Evolutionary conservation across 495 filamentous ascomycete species (phyloP).

Genomic region (Jackrogersella minutella): DNA sequence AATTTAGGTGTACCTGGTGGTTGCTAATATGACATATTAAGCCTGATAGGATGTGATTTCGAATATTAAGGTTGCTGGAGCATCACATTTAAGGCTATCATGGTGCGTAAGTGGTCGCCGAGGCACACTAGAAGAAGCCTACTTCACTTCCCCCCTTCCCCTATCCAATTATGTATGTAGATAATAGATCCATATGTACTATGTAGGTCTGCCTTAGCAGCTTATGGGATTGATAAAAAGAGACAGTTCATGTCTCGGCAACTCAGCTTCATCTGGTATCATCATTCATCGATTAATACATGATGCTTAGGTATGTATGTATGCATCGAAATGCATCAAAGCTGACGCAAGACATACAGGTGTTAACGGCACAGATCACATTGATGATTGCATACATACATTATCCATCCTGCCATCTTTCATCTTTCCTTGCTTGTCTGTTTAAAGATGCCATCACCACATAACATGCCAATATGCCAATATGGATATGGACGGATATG

Average conservation of each 20-base stretch:
- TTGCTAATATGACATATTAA: constrained; percentile 16
- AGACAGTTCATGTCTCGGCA: neutral
- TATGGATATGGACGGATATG: too few species aligned
- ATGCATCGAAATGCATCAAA: constrained; percentile 4
- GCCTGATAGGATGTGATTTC: constrained; percentile 17
- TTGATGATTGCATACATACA: neutral
- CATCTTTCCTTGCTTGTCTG: too few species aligned
- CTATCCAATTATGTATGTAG: neutral
- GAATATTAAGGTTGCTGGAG: constrained; percentile 35
- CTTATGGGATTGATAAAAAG: neutral
- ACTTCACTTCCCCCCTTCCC: neutral
- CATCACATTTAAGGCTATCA: constrained; percentile 8
- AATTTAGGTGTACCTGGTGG: constrained; percentile 28
- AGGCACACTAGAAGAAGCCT: neutral
- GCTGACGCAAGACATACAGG: constrained; percentile 32
- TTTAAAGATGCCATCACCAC: too few species aligned
- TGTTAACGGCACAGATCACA: constrained; percentile 1
- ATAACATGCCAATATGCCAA: too few species aligned
- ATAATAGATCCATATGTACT: too few species aligned
- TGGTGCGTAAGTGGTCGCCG: constrained; percentile 15
- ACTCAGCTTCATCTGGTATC: constrained; percentile 1
- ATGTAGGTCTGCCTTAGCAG: too few species aligned
- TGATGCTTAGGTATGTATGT: neutral
- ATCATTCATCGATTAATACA: constrained; percentile 22
- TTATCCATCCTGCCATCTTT: too few species aligned